A percentile compares a stretch with the other conserved stretches of the same genome.
Conservation (phyloP, 202 grass and related monocot species). For the Carex sylvatica region DNA sequence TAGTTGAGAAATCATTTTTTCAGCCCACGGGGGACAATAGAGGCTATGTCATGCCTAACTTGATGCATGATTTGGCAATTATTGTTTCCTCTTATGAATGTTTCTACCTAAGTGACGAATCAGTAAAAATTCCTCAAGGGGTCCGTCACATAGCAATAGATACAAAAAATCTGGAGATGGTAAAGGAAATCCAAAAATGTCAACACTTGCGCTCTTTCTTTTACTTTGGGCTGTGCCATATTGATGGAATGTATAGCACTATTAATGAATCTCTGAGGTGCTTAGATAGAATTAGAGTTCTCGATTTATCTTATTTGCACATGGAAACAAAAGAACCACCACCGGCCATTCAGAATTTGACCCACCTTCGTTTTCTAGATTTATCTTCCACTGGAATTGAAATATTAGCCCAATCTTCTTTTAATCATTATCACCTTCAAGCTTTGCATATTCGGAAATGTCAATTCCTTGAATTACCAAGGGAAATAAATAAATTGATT, state of each 20-base stretch:
- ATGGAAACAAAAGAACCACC: not conserved
- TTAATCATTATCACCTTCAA: conserved; percentile 8
- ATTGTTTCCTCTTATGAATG: not conserved
- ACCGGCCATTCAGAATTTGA: not conserved
- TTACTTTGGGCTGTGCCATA: not conserved
- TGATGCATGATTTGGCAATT: conserved; percentile 5
- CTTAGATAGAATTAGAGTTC: conserved; percentile 23
- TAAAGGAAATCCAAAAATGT: not conserved
- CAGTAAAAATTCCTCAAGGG: not conserved
- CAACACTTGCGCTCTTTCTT: not conserved
- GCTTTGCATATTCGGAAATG: not conserved
- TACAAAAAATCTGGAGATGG: not conserved
- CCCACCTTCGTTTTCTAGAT: conserved; percentile 16
- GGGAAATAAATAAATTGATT: not conserved
- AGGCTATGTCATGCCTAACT: not conserved
- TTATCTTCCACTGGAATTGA: conserved; percentile 29
- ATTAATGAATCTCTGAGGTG: conserved; percentile 8
- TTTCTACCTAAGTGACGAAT: not conserved
- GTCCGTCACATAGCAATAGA: not conserved
- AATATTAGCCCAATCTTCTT: not conserved
- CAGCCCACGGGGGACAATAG: not conserved
- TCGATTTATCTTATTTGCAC: conserved; percentile 30
- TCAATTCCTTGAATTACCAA: not conserved
- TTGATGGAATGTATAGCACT: not conserved
- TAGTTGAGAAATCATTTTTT: not conserved